phyloP scores from a whole-genome alignment of 2,329 filamentous ascomycete genomes.

The Aspergillus sp. region DNA sequence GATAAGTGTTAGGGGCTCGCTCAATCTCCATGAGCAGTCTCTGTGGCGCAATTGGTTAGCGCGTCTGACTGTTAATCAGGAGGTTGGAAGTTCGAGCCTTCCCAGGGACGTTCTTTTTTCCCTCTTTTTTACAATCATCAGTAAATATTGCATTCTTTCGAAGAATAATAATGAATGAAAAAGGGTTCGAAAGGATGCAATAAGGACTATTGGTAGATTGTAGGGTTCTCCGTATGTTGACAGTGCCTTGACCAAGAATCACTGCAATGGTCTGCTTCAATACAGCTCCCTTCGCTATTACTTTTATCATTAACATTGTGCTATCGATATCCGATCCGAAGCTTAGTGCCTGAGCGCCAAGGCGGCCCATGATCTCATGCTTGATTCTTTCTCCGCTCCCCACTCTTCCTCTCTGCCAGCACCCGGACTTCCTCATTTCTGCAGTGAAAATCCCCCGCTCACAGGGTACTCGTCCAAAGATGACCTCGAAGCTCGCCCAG shows the following conservation, averaged over 20 bases:
- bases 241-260: too few relatives aligned
- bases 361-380: not conserved
- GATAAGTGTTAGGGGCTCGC: too few relatives aligned
- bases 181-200: too few relatives aligned
- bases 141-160: too few relatives aligned
- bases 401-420: not conserved
- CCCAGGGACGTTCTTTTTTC: conserved; percentile 30
- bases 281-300: too few relatives aligned
- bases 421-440: not conserved
- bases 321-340: not conserved
- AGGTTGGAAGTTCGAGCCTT: conserved; percentile 43
- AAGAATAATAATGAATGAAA: too few relatives aligned
- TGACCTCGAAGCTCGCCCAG: conserved; percentile 27
- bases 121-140: too few relatives aligned
- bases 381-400: not conserved
- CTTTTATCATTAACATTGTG: not conserved
- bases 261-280: too few relatives aligned
- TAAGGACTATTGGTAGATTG: too few relatives aligned
- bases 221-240: too few relatives aligned
- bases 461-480: conserved; percentile 20
- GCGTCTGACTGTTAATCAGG: conserved; percentile 1
- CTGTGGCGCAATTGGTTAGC: conserved; percentile 1
- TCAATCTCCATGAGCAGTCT: not conserved
- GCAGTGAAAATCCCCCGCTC: conserved; percentile 4
- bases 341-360: not conserved